phyloP scores from a whole-genome alignment of 2,329 filamentous ascomycete genomes.

The Fusarium nelsonii region DNA sequence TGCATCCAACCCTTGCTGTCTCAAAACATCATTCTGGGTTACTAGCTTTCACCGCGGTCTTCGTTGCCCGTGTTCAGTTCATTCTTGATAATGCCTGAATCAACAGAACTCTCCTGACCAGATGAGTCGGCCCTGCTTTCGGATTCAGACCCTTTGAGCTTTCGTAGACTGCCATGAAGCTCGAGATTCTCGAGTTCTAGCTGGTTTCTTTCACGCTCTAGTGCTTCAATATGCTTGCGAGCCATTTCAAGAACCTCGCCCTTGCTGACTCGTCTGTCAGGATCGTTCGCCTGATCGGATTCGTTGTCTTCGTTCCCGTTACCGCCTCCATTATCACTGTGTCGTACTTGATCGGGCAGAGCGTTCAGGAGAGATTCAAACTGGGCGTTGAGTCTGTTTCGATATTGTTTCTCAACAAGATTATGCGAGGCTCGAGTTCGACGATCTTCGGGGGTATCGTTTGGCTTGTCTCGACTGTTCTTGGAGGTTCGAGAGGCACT shows the following conservation, averaged over 20 bases:
- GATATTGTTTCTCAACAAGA: conserved; percentile 48
- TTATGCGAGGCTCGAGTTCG: conserved; percentile 48
- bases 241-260: conserved; percentile 49
- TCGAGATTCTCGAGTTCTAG: conserved; percentile 45
- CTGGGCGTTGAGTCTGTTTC: conserved; percentile 47
- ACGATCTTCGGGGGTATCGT: conserved; percentile 46
- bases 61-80: not conserved
- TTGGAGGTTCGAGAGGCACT: conserved; percentile 49
- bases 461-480: conserved; percentile 45
- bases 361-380: conserved; percentile 46
- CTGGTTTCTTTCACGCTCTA: conserved; percentile 43
- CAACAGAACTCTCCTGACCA: conserved; percentile 29
- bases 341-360: conserved; percentile 42
- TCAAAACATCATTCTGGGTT: not conserved
- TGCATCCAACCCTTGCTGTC: not conserved
- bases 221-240: conserved; percentile 44
- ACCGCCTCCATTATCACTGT: conserved; percentile 15
- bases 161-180: conserved; percentile 43
- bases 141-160: conserved; percentile 36
- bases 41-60: conserved; percentile 14
- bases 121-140: conserved; percentile 17
- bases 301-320: conserved; percentile 39
- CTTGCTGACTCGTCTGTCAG: conserved; percentile 46
- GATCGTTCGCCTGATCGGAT: conserved; percentile 41
- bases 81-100: conserved; percentile 21